Evolutionary conservation across 202 grass and related monocot genomes (phyloP), one percentile per base, ranked within the genome.

Genomic region (Elaeis oleifera): DNA sequence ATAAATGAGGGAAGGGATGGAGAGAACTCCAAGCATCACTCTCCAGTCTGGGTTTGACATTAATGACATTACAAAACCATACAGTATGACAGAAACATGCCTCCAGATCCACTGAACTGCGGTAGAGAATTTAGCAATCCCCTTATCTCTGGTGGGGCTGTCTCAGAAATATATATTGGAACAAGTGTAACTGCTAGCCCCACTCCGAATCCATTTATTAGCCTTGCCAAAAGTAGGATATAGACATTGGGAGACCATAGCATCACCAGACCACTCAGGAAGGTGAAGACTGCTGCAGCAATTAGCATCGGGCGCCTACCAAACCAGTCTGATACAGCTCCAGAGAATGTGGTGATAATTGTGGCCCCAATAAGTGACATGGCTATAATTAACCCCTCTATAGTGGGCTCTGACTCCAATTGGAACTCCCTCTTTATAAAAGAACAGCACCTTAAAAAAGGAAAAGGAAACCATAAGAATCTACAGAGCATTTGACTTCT

Each of bases 11-110:
- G 89, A 89, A 69, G 84, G 89, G 25, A 95, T 71, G 0, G 75
- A 79, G 28, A 95, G 81, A 71, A 95, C 81, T 7, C 89, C 89
- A 8, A 95, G 89, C 89, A 95, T 95, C 71, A 94, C 68, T 63
- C 84, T 88, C 89, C 89, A 94, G 22, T 76, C 63, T 22, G 89
- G 89, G 21, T 74, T 72, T 8, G 78, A 60, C 78, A 80, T 64
- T 6, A 94, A 69, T 1, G 89, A 94, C 89, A 94, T 88, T 64
- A 81, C 89, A 19, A 94, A 26, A 94, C 84, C 84, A 94, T 88
- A 72, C 89, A 95, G 74, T 95, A 95, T 56, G 89, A 89, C 25
- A 95, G 57, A 60, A 95, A 95, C 89, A 95, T 95, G 18, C 89
- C 89, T 52, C 69, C 84, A 16, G 89, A 95, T 19, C 84, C 89